phyloP scores from a whole-genome alignment of 78 protist genomes.

The Andalucia godoyi region DNA sequence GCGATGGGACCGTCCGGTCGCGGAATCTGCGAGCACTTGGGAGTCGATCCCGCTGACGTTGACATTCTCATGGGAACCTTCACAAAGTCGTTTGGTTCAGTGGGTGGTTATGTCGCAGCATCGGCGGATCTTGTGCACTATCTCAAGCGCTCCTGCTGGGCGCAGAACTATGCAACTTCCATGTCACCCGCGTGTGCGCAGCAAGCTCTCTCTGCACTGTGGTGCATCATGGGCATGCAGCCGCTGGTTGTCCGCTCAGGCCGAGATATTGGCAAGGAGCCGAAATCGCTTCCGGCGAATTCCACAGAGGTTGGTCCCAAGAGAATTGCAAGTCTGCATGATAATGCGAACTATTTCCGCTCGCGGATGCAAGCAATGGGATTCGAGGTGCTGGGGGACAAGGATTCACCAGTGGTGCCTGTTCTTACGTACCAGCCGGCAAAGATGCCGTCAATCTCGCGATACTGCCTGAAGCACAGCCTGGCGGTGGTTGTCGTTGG shows the following conservation, averaged over 20 bases:
- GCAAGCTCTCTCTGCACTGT: slow-evolving; percentile 19
- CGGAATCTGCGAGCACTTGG: slow-evolving; percentile 82
- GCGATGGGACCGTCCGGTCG: slow-evolving; percentile 89
- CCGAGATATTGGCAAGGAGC: slow-evolving; percentile 8
- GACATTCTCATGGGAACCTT: slow-evolving; percentile 99
- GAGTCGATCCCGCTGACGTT: slow-evolving; percentile 66
- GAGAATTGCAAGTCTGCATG: not conserved
- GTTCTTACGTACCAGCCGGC: slow-evolving; percentile 84
- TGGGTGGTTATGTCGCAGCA: slow-evolving; percentile 92
- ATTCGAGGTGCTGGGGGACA: slow-evolving; percentile 58
- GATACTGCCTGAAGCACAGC: slow-evolving; percentile 54
- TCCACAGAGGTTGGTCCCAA: slow-evolving; percentile 39
- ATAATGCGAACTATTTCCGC: no score
- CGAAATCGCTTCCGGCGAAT: slow-evolving; percentile 55
- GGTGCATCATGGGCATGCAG: not conserved
- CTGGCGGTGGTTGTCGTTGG: slow-evolving; percentile 97
- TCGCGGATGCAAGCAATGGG: no score
- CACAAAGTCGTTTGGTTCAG: slow-evolving; percentile 92
- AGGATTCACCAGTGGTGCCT: slow-evolving; percentile 91
- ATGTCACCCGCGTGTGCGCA: slow-evolving; percentile 29
- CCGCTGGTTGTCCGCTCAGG: no score
- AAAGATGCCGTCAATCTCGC: slow-evolving; percentile 62
- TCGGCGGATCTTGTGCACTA: not conserved
- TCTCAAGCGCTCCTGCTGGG: not conserved
- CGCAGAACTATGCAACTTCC: not conserved